phyloP scores from a whole-genome alignment of 2,329 filamentous ascomycete genomes.

The Penicillium griseofulvum region DNA sequence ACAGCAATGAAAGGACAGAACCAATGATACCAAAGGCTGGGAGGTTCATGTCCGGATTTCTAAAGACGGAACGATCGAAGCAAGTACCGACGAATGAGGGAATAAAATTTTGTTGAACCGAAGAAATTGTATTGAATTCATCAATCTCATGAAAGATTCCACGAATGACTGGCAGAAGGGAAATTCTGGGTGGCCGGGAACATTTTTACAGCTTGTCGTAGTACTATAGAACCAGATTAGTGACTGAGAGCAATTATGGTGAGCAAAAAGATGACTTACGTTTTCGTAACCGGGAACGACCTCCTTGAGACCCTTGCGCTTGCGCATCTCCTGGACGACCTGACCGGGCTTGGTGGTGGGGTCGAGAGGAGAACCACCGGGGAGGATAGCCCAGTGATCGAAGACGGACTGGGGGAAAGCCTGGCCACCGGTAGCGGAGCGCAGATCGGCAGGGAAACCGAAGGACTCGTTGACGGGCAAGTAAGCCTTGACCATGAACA shows the following conservation, averaged over 20 bases:
- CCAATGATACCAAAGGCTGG: conserved; percentile 7
- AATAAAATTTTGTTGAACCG: conserved; percentile 31
- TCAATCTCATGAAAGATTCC: conserved; percentile 45
- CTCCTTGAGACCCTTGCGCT: conserved; percentile 99
- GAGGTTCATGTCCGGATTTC: conserved; percentile 14
- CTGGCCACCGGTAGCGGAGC: conserved; percentile 89
- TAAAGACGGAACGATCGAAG: conserved; percentile 30
- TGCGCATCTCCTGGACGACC: conserved; percentile 86
- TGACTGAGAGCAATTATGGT: not conserved
- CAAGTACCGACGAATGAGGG: conserved; percentile 23
- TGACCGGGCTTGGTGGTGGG: conserved; percentile 74
- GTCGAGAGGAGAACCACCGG: conserved; percentile 91
- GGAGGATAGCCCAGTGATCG: conserved; percentile 96
- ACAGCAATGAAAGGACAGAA: conserved; percentile 23
- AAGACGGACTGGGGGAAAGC: conserved; percentile 99
- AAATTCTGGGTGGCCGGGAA: conserved; percentile 42
- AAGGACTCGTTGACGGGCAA: conserved; percentile 96
- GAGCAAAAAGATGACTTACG: conserved; percentile 60
- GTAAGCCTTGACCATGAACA: conserved; percentile 99
- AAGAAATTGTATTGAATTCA: conserved; percentile 41
- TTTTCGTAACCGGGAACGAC: conserved; percentile 90
- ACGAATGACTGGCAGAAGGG: conserved; percentile 38
- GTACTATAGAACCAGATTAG: conserved; percentile 61
- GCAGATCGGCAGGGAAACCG: conserved; percentile 98
- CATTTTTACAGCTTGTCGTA: conserved; percentile 93